A percentile compares a stretch with the other conserved stretches of the same genome.
Conservation (phyloP, 805 yeast species). For the Metschnikowia gruessii region DNA sequence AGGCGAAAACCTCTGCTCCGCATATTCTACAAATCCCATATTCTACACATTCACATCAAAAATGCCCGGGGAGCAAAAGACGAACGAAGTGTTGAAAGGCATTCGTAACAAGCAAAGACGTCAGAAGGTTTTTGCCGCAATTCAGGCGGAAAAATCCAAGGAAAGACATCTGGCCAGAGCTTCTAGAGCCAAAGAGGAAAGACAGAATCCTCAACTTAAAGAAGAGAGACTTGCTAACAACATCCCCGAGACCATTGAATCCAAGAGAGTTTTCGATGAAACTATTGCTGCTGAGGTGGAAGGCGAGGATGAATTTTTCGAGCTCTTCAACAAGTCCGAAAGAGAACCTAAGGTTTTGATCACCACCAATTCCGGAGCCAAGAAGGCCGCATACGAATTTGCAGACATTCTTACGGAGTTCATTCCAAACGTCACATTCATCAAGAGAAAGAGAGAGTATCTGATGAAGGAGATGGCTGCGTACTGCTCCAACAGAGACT, state of each 20-base stretch:
- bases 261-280: slow-evolving; percentile 83
- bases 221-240: slow-evolving; percentile 76
- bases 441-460: slow-evolving; percentile 82
- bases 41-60: neutral
- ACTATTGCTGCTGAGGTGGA: slow-evolving; percentile 62
- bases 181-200: slow-evolving; percentile 85
- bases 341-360: slow-evolving; percentile 81
- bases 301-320: slow-evolving; percentile 63
- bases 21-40: neutral
- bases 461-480: slow-evolving; percentile 83
- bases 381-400: slow-evolving; percentile 83
- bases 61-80: slow-evolving; percentile 10
- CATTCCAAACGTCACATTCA: slow-evolving; percentile 80
- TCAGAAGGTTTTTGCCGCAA: slow-evolving; percentile 69
- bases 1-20: slow-evolving; percentile 2
- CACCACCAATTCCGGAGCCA: slow-evolving; percentile 86
- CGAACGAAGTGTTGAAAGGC: slow-evolving; percentile 25
- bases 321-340: slow-evolving; percentile 20
- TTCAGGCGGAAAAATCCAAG: slow-evolving; percentile 73
- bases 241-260: slow-evolving; percentile 79
- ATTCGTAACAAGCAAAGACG: slow-evolving; percentile 78
- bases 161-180: slow-evolving; percentile 72
- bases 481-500: slow-evolving; percentile 76
- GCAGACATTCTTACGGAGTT: slow-evolving; percentile 82
- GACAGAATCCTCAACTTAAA: slow-evolving; percentile 75